Evolutionary conservation across 345 rosid species (phyloP), one percentile per base, ranked within the genome.

Genomic region (Dipteronia dyeriana): DNA sequence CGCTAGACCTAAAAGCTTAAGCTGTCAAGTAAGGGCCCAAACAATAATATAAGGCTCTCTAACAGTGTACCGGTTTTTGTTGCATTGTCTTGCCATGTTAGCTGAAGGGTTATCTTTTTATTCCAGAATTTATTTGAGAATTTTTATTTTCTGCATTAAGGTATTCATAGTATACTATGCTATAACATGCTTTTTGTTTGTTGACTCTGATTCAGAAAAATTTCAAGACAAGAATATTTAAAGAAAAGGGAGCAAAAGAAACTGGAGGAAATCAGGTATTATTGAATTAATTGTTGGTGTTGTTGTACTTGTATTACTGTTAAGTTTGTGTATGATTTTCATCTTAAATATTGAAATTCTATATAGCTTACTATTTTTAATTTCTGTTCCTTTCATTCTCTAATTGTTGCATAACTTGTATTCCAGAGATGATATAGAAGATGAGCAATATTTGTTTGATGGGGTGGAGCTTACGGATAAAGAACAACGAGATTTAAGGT

Each of bases 171-270:
- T 38, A 71, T 9, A 17, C 5, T n/a, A 25, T n/a, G 39, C 7
- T 9, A 7, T 19, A 26, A 68, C 31, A 10, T 67, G 26, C 5
- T 61, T 57, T 67, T 75, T 84, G 59, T 74, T 73, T 51, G 14
- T 76, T 81, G 73, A 75, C 23, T 74, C 61, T 77, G 34, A 68
- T 81, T 61, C 90, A 94, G 98, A 79, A 91, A 95, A 82, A 87
- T 93, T 74, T 95, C 99, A 76, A 88, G 99, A 80, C 96, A 78
- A 82, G 98, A 91, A 76, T 95, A 95, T 85, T 82, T 95, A 57
- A 95, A 93, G 89, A 93, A 93, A 84, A 91, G 99, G 81, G 99
- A 95, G 85, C 96, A 93, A 80, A 95, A 95, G 88, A 95, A 95
- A 85, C 82, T 95, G 84, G 99, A 95, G 65, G 99, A 95, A 86